Evolutionary conservation across 2,329 filamentous ascomycete genomes (phyloP).

Genomic region (Whalleya microplaca): DNA sequence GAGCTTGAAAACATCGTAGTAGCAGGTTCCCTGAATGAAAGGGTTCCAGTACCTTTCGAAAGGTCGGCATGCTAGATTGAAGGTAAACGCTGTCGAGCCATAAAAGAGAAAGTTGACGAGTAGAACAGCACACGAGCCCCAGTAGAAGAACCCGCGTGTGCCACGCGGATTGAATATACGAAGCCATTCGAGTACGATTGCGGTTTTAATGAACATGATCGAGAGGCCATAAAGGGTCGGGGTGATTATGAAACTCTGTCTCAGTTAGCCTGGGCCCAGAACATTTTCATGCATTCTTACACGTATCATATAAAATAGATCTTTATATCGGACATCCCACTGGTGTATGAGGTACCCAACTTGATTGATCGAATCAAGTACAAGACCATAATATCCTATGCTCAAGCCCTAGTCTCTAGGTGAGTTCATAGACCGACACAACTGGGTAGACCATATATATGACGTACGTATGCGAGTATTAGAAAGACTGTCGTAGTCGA

Average conservation of each 20-base stretch:
- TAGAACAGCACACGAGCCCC: neutral
- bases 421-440: too few species aligned
- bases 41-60: conserved; percentile 1
- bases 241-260: neutral
- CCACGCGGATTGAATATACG: conserved; percentile 1
- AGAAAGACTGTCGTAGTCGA: too few species aligned
- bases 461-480: too few species aligned
- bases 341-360: conserved; percentile 5
- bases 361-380: too few species aligned
- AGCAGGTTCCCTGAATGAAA: neutral
- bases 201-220: neutral
- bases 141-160: neutral
- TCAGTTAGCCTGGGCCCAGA: neutral
- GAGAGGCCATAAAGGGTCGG: neutral
- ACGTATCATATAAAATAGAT: neutral
- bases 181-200: conserved; percentile 4
- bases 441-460: too few species aligned
- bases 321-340: conserved; percentile 5
- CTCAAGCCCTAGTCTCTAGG: too few species aligned
- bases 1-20: neutral
- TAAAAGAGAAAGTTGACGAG: neutral
- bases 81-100: neutral
- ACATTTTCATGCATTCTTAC: neutral
- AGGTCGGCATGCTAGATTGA: neutral
- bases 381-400: neutral